Conservation (phyloP, 352 stramenopile species). For the Phytopythium kandeliae region DNA sequence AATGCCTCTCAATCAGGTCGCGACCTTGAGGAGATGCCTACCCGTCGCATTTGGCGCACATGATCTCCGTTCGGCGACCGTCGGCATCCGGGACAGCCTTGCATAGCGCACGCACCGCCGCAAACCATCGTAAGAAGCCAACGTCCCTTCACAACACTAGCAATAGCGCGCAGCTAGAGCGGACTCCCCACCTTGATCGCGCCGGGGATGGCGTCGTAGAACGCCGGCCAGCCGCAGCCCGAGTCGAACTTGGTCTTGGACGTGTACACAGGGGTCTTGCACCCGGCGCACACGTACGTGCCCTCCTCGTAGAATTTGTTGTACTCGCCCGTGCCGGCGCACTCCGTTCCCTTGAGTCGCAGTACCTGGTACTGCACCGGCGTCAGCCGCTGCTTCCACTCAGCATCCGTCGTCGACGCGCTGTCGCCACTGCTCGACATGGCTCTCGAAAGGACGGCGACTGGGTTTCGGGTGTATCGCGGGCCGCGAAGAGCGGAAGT, state of each 20-base stretch:
- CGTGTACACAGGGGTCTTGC: conserved; percentile 85
- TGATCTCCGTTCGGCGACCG: conserved; percentile 79
- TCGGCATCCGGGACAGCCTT: conserved; percentile 65
- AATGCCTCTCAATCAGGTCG: conserved; percentile 3
- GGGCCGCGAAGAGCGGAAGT: background rate
- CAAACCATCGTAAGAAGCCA: background rate
- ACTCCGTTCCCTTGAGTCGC: conserved; percentile 89
- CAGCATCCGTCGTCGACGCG: conserved; percentile 50
- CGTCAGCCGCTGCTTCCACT: conserved; percentile 81
- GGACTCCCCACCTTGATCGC: conserved; percentile 61
- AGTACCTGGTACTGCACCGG: conserved; percentile 83
- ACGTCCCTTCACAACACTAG: background rate
- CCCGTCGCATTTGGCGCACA: conserved; percentile 85
- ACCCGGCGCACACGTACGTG: conserved; percentile 85
- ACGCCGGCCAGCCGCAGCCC: conserved; percentile 87
- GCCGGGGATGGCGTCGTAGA: conserved; percentile 86
- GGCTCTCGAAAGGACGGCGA: background rate
- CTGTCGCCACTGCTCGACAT: conserved; percentile 8
- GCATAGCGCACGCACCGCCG: background rate
- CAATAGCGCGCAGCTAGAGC: background rate
- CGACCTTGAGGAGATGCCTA: conserved; percentile 13
- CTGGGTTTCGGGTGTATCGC: too few relatives aligned
- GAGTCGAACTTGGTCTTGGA: conserved; percentile 89
- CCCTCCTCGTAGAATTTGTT: conserved; percentile 85
- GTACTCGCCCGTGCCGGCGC: conserved; percentile 82